Evolutionary conservation across 2,329 filamentous ascomycete species (phyloP), one percentile per base, ranked within the genome.

Genomic region (Davidsoniella eucalypti): DNA sequence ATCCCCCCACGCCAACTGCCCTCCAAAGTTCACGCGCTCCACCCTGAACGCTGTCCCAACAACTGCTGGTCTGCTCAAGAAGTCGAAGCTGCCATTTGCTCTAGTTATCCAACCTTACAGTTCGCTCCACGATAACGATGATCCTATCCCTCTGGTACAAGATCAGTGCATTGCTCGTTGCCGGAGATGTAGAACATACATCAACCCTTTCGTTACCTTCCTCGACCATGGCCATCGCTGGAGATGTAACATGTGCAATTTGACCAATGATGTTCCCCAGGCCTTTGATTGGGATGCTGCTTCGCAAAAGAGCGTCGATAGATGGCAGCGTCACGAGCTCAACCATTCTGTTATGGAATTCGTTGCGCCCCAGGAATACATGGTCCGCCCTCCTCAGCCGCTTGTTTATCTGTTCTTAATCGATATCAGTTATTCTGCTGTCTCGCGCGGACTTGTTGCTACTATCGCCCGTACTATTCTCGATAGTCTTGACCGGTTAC

Each of bases 211-310:
- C 58, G 92, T 94, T 53, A 87, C 86, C 44, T 98, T 98, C 69
- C 70, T 98, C 54, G 92, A 98, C 60, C 87, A 96, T 61, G 92
- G 92, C 44, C 92, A 98, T 67, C 78, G 92, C 61, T 98, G 92
- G 92, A 82, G 90, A 61, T 98, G 92, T 70, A 98, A 98, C 68
- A 95, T 98, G 88, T 98, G 92, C 67, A 96, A 94, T 65, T 72
- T 98, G 56, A 95, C 88, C 58, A 98, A 98, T 63, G 92, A 98
- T 59, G 90, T 96, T 38, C 92, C 92, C n/a, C 92, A 98, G 66
- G 88, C 88, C 37, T 98, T 98, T 57, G 92, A 98, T 64, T 98
- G 92, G 92, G 92, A 98, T 66, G 82, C 87, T 33, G 82, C 86
- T 42, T 74, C 87, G 50, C 90, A 96, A 66, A 88, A 94, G 70